Evolutionary conservation across 1,139 yeast genomes (phyloP).

Genomic region (Scheffersomyces segobiensis): DNA sequence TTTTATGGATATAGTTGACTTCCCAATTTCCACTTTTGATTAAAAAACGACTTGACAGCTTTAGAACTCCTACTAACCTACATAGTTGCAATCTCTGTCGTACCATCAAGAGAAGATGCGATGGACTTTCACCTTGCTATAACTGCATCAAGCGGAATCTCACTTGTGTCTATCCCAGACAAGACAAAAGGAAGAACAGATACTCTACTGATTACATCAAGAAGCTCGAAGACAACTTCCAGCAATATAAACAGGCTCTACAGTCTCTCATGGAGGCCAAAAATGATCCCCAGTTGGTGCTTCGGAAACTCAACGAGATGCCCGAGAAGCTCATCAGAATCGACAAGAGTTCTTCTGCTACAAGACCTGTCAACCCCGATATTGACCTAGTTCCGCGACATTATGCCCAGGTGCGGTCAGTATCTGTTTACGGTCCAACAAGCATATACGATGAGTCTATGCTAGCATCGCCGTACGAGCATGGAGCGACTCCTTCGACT

Average conservation of each 20-base stretch:
- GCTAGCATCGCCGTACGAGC: neutral
- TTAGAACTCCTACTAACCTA: neutral
- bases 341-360: neutral
- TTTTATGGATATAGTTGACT: too few relatives aligned
- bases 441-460: neutral
- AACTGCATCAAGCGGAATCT: neutral
- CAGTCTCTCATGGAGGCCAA: neutral
- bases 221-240: neutral
- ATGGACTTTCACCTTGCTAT: neutral
- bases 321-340: neutral
- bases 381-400: neutral
- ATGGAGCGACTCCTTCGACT: neutral
- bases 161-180: neutral
- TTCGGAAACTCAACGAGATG: neutral
- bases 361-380: neutral
- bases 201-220: neutral
- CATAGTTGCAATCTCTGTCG: neutral
- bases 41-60: too few relatives aligned
- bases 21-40: too few relatives aligned
- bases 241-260: neutral
- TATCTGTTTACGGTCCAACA: neutral
- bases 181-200: neutral
- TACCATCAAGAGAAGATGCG: neutral
- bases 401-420: neutral
- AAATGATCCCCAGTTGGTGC: neutral